phyloP scores from a whole-genome alignment of 305 asterid genomes.

The Fraxinus angustifolia region DNA sequence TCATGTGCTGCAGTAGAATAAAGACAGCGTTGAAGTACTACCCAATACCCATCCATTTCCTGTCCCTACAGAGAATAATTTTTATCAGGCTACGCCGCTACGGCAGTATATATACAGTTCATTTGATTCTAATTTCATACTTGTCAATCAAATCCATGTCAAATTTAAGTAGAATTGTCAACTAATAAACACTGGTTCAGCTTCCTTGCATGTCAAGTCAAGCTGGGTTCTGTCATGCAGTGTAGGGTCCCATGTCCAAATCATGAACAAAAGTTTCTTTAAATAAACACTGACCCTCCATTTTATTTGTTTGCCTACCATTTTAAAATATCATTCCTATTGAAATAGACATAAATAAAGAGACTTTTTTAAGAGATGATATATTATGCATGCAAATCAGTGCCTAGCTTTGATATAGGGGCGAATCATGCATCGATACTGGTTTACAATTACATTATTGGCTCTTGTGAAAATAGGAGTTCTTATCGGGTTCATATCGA shows the following conservation, averaged over 20 bases:
- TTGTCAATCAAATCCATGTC: slow-evolving; percentile 25
- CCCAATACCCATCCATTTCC: slow-evolving; percentile 24
- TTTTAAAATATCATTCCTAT: not conserved
- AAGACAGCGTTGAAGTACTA: not conserved
- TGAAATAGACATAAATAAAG: not conserved
- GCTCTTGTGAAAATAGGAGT: not conserved
- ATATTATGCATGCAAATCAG: not conserved
- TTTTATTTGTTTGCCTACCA: not conserved
- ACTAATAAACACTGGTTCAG: slow-evolving; percentile 24
- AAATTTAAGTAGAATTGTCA: slow-evolving; percentile 14
- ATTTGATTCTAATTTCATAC: slow-evolving; percentile 24
- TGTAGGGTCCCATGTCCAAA: slow-evolving; percentile 1
- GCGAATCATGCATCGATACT: not conserved
- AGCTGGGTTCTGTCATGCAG: slow-evolving; percentile 16
- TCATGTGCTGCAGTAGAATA: slow-evolving; percentile 7
- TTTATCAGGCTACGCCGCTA: not conserved
- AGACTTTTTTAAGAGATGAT: not conserved
- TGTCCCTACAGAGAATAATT: slow-evolving; percentile 29
- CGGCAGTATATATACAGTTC: not conserved
- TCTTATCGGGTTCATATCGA: not conserved
- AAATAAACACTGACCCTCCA: not conserved
- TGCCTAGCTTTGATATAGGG: not conserved
- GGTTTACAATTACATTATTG: not conserved
- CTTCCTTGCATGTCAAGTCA: slow-evolving; percentile 35
- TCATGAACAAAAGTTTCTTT: not conserved